phyloP scores from a whole-genome alignment of 23 red algal genomes.

The Gracilaria vermiculophylla region DNA sequence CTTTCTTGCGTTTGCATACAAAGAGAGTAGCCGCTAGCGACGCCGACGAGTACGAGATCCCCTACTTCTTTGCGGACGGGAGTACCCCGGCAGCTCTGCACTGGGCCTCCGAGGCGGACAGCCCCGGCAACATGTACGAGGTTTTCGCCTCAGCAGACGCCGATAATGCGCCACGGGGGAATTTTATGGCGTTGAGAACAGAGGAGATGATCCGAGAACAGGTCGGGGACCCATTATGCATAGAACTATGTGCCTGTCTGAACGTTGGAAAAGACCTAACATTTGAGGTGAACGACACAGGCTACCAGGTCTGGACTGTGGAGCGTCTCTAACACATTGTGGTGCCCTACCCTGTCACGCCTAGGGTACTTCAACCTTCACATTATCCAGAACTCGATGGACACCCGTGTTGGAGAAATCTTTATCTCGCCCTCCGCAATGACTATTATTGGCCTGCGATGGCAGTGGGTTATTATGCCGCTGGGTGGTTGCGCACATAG shows the following conservation, averaged over 20 bases:
- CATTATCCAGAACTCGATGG: background rate
- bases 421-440: background rate
- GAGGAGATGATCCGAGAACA: no score
- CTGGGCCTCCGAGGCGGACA: background rate
- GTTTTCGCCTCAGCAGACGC: no score
- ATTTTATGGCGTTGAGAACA: no score
- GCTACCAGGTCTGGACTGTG: no score
- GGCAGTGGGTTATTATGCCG: background rate
- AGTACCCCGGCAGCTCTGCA: background rate
- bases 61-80: background rate
- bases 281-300: no score
- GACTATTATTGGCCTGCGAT: slow-evolving; percentile 7
- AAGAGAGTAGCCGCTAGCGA: background rate
- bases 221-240: no score
- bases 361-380: background rate
- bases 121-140: background rate
- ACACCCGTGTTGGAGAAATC: background rate
- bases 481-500: background rate
- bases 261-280: no score
- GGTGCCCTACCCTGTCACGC: background rate
- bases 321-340: background rate
- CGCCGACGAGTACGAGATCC: background rate
- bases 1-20: background rate
- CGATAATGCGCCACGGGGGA: no score
- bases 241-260: no score